Conservation (phyloP, 2,329 filamentous ascomycete genomes). For the Diaporthe aspalathi region DNA sequence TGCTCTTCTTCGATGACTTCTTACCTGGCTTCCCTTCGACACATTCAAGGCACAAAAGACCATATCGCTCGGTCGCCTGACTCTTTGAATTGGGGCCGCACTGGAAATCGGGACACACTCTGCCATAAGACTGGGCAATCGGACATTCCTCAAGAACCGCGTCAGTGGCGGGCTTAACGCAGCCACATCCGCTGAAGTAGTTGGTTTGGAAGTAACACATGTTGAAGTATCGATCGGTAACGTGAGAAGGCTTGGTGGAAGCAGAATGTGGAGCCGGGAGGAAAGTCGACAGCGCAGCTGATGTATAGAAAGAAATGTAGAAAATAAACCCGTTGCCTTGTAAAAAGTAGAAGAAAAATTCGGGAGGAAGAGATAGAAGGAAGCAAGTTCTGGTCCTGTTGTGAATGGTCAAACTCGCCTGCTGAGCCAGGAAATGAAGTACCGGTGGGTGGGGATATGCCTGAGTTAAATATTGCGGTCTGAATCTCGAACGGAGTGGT, state of each 20-base stretch:
- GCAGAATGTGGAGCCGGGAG: background rate
- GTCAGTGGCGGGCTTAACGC: background rate
- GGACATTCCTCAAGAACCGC: constrained; percentile 6
- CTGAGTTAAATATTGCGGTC: background rate
- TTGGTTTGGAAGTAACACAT: constrained; percentile 21
- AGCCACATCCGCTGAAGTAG: constrained; percentile 32
- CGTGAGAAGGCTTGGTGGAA: background rate
- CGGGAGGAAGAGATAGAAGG: background rate
- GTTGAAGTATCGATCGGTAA: background rate
- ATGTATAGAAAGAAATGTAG: background rate
- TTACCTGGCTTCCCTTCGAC: background rate
- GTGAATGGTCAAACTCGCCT: constrained; percentile 20
- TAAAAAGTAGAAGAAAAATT: background rate
- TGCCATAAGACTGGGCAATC: constrained; percentile 6
- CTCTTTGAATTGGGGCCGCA: constrained; percentile 1
- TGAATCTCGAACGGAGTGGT: too few relatives aligned
- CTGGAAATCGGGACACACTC: constrained; percentile 19
- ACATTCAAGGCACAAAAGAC: constrained; percentile 31
- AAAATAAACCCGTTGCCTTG: background rate
- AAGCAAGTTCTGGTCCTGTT: constrained; percentile 10
- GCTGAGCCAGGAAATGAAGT: background rate
- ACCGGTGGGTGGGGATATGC: background rate
- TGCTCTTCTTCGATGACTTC: constrained; percentile 20
- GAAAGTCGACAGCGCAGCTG: constrained; percentile 7
- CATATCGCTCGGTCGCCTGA: constrained; percentile 22